Evolutionary conservation across 805 yeast genomes (phyloP).

Genomic region (Saccharomycopsis sp.): DNA sequence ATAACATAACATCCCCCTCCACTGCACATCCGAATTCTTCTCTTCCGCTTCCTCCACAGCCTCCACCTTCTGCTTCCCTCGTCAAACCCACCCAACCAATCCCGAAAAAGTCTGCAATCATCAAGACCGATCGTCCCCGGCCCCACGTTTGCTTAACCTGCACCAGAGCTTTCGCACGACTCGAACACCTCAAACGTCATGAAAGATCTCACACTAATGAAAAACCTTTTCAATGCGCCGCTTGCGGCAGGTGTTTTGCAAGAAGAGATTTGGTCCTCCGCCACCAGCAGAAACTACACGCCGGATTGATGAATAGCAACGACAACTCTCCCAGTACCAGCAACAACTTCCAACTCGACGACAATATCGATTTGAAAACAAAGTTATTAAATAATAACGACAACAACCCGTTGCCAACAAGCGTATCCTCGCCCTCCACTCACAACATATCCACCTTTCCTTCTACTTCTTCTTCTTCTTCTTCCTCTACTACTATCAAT

Average conservation of each 20-base stretch:
- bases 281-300: conserved; percentile 89
- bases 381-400: conserved; percentile 38
- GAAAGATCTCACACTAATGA: conserved; percentile 93
- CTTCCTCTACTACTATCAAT: not conserved
- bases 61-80: not conserved
- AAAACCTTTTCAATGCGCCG: conserved; percentile 92
- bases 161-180: conserved; percentile 90
- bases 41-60: not conserved
- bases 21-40: too few relatives aligned
- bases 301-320: conserved; percentile 35
- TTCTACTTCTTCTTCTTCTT: too few relatives aligned
- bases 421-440: too few relatives aligned
- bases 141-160: conserved; percentile 88
- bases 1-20: too few relatives aligned
- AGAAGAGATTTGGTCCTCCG: conserved; percentile 79
- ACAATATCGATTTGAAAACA: too few relatives aligned
- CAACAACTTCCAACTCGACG: too few relatives aligned
- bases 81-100: conserved; percentile 49
- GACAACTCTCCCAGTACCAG: too few relatives aligned
- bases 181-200: conserved; percentile 90
- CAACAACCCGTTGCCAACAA: not conserved
- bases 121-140: conserved; percentile 87
- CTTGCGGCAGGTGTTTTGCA: conserved; percentile 94
- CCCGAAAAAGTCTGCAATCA: conserved; percentile 74
- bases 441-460: too few relatives aligned